Conservation (phyloP, 768 basidiomycete species). For the Cystobasidium ongulense region DNA sequence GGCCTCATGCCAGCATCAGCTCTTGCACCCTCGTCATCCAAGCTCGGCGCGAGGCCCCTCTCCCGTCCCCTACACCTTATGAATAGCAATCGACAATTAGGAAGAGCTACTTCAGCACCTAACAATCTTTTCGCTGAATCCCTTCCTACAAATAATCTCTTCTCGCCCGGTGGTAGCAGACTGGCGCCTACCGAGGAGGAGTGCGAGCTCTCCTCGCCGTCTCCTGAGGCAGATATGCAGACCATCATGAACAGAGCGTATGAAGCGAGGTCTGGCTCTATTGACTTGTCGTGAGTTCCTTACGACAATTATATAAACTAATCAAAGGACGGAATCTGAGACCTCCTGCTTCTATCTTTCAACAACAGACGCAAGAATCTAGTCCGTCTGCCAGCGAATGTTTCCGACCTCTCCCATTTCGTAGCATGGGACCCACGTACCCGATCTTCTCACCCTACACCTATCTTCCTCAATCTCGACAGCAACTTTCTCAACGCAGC, state of each 20-base stretch:
- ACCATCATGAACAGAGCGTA: background rate
- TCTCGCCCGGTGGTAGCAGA: background rate
- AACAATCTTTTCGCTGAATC: slow-evolving; percentile 14
- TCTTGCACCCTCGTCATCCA: background rate
- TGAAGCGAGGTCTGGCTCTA: background rate
- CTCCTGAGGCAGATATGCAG: background rate
- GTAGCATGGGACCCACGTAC: background rate
- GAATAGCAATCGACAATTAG: background rate
- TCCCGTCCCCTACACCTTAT: background rate
- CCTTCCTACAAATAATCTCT: background rate
- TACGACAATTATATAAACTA: background rate
- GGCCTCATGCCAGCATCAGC: background rate
- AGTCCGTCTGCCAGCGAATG: background rate
- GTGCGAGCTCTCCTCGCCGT: background rate
- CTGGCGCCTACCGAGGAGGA: background rate
- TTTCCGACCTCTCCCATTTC: background rate
- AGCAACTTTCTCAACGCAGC: slow-evolving; percentile 31
- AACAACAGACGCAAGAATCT: background rate
- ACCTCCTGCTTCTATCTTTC: background rate
- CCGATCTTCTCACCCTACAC: background rate
- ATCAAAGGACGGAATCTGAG: background rate
- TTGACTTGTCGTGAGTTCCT: background rate
- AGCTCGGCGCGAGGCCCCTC: background rate
- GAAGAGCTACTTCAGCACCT: background rate
- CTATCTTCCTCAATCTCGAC: slow-evolving; percentile 31